Base-by-base conservation (phyloP, 2,329 filamentous ascomycete species). In the Chaetomiaceae sp. region DNA sequence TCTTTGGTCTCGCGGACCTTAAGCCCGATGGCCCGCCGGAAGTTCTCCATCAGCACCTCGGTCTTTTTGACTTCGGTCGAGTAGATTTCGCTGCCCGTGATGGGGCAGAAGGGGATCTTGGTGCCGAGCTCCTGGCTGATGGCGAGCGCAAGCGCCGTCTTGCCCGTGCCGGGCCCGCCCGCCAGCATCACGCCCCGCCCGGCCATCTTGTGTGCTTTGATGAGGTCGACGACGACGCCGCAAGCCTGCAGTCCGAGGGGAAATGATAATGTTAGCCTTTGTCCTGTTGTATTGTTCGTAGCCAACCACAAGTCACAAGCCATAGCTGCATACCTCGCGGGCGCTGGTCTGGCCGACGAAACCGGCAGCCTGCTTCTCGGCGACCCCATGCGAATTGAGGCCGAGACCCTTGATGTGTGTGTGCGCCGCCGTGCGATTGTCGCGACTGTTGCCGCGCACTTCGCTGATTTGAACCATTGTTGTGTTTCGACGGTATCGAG, bases 51-150 rank as follows among this genome's bases (percentile, higher is more conserved):
- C 67, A 99, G 75, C 60, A 95, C 87, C 71, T 99, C 93, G 44
- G 93, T 99, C 82, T 99, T 99, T 82, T 99, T 99, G 58, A 99
- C 91, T 72, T 99, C 93, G 40, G 92, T 86, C 61, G 89, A 96
- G 74, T 96, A 99, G 63, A 99, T 87, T 72, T 99, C 93, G 75
- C 91, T 96, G 62, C 91, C 93, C 47, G 96, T 93, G 66, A 99
- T 97, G 34, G 92, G 91, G 70, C 93, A 96, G 69, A 99, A 99
- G 6, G 93, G 93, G 51, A 99, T 95, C 75, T 96, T 97, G 44
- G 91, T 96, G 61, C 93, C 93, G 59, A 99, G 78, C 70, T 99
- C 93, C 72, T 97, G 93, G 69, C 89, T 95, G 61, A 99, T 89
- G 43, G 93, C 93, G 55, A 97, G 81, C 43, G 93, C 93, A 58